These are phyloP conservation scores for Fusarium decemcellulare DNA, from an alignment of 2,329 filamentous ascomycete genomes.

Conservation along the genomic window DNA sequence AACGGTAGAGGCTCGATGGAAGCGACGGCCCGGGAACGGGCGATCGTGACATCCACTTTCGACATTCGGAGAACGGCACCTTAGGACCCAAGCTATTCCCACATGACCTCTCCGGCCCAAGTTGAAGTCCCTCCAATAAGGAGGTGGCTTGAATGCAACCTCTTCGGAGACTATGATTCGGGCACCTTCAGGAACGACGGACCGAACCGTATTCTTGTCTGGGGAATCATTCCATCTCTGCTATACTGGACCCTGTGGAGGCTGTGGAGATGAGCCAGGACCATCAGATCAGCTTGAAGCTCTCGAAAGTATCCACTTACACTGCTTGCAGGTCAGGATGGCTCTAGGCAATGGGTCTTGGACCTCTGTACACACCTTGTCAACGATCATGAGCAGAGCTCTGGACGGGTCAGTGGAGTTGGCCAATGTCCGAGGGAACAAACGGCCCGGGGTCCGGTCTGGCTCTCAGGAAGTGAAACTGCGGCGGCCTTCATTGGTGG, in stretches of 20 bases:
- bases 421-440: constrained; percentile 15
- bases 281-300: constrained; percentile 10
- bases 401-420: constrained; percentile 7
- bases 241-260: constrained; percentile 18
- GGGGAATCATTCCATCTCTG: constrained; percentile 11
- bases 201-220: constrained; percentile 21
- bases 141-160: constrained; percentile 25
- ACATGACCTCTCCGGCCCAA: constrained; percentile 7
- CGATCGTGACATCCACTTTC: constrained; percentile 5
- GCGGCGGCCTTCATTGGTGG: constrained; percentile 19
- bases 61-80: constrained; percentile 17
- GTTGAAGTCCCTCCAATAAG: constrained; percentile 29
- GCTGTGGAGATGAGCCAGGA: constrained; percentile 17
- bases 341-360: constrained; percentile 16
- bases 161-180: constrained; percentile 28
- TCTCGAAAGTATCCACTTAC: constrained; percentile 12
- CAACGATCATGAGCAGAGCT: constrained; percentile 8
- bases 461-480: constrained; percentile 13
- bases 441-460: constrained; percentile 35
- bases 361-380: constrained; percentile 9
- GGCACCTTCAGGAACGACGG: constrained; percentile 33
- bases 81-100: not conserved
- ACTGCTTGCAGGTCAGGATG: constrained; percentile 5
- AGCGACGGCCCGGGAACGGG: constrained; percentile 39
- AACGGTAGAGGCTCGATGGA: constrained; percentile 27